These are phyloP conservation scores for Phalaenopsis hybrid DNA, from an alignment of 116 monocot genomes.

Conservation along the genomic window DNA sequence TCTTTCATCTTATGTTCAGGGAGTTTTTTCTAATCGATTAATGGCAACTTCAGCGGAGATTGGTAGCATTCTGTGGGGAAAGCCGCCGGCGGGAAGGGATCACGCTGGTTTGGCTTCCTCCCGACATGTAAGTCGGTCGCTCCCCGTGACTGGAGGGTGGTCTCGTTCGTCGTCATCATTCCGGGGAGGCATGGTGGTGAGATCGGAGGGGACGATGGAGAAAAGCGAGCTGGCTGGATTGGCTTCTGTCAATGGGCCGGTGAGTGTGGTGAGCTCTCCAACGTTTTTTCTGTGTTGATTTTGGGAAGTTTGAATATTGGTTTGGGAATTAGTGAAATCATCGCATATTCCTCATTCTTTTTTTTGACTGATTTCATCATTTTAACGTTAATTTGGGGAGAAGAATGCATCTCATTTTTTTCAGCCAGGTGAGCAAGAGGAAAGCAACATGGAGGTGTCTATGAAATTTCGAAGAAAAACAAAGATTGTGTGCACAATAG, in stretches of 20 bases:
- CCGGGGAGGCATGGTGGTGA: constrained; percentile 10
- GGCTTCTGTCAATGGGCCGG: constrained; percentile 24
- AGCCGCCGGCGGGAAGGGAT: neutral
- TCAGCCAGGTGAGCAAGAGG: neutral
- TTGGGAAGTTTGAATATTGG: neutral
- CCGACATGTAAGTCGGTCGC: constrained; percentile 6
- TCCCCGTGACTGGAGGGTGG: neutral
- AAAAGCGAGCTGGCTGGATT: constrained; percentile 5
- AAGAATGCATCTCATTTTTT: neutral
- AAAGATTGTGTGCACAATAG: constrained; percentile 37
- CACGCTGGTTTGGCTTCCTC: constrained; percentile 12
- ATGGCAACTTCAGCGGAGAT: constrained; percentile 16
- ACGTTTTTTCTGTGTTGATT: neutral
- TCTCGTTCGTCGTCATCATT: neutral
- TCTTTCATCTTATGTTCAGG: neutral
- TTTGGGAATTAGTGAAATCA: neutral
- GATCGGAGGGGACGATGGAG: constrained; percentile 23
- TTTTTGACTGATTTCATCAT: neutral
- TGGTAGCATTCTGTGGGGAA: neutral
- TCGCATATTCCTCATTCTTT: neutral
- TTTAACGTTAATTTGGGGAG: neutral
- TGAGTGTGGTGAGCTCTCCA: constrained; percentile 18
- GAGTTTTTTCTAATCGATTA: neutral
- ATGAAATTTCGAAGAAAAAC: constrained; percentile 22
- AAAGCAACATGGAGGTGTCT: neutral